phyloP scores from a whole-genome alignment of 441 rosid genomes.

The Metrosideros polymorpha region DNA sequence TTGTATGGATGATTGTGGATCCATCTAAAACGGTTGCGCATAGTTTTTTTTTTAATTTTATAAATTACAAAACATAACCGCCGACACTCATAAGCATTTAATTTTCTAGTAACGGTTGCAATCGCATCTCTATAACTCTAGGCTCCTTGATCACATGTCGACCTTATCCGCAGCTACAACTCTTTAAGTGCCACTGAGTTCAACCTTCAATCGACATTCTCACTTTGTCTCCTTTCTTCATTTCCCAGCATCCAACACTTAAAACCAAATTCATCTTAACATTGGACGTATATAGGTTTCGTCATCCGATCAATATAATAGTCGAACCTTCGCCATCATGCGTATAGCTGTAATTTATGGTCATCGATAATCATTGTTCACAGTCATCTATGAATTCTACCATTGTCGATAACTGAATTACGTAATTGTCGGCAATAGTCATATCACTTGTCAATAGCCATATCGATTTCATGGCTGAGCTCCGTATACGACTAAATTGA shows the following conservation, averaged over 20 bases:
- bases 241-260: background rate
- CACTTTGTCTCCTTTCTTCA: background rate
- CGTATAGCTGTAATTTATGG: background rate
- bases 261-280: background rate
- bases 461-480: background rate
- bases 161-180: background rate
- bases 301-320: background rate
- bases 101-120: too few species aligned
- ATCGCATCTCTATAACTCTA: background rate
- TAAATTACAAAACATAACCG: background rate
- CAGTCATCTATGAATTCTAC: accelerated
- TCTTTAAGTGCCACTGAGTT: background rate
- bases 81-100: background rate
- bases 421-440: background rate
- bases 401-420: background rate
- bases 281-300: background rate
- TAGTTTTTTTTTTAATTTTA: too few species aligned
- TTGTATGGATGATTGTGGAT: background rate
- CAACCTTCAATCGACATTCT: background rate
- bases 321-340: accelerated
- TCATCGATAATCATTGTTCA: background rate
- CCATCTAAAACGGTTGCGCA: background rate
- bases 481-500: background rate
- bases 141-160: background rate
- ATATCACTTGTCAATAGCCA: background rate